Evolutionary conservation across 805 yeast genomes (phyloP), one percentile per base, ranked within the genome.

Genomic region (Novakomyces olei): DNA sequence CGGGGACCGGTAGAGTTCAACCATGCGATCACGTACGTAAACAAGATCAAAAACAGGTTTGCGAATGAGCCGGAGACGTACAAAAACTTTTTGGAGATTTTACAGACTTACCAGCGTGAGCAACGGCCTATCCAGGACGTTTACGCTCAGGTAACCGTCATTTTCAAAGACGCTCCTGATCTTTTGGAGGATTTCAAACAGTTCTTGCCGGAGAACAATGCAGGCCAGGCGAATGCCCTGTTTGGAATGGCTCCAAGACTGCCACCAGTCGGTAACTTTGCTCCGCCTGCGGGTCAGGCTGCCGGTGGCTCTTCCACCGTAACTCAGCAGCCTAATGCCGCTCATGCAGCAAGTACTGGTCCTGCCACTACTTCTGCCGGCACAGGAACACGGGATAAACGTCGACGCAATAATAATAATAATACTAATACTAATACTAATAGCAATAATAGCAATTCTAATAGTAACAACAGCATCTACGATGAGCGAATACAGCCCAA

Each of bases 1-100:
- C n/a, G n/a, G n/a, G n/a, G n/a, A n/a, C 94, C 91, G 30, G 85
- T 81, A 12, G 96, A 88, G 55, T 85, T 88, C 60, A 83, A 85
- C 50, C 95, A 88, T 51, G 98, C 98, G 14, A 88, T 88, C 40
- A 75, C 74, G 43, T 88, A 88, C 47, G 99, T 88, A 38, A 88
- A 88, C 58, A 81, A 83, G 55, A 88, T 88, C 49, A 91, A 91
- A 51, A 83, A 81, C 35, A 67, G 96, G 39, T 88, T 81, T 51
- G 76, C 92, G 15, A 67, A 72, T 46, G 92, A 83, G 51, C 98
- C 98, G 1, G 95, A 85, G 46, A 80, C 83, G 36, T 88, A 88
- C 60, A 88, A 88, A 55, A 81, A 73, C 44, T 88, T 88, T 44
- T 60, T 91, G 53, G 98, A 88, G 51, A 88, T 85, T 36, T 59